A percentile compares a stretch with the other conserved stretches of the same genome.
phyloP scores from a whole-genome alignment of 768 basidiomycete species.

The Galerina marginata region DNA sequence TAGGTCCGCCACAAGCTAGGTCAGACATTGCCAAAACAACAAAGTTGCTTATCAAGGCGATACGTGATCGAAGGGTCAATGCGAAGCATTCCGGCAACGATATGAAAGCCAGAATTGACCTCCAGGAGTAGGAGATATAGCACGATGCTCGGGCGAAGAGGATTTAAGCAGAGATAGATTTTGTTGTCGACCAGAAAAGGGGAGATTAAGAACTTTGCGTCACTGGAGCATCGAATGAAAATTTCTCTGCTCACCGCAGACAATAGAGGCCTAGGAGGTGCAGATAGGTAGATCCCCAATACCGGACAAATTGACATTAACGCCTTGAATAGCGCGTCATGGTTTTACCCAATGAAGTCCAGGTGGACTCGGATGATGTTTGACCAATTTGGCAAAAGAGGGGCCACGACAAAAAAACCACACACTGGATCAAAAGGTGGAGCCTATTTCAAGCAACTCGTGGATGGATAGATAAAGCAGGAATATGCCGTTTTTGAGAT shows the following conservation, averaged over 20 bases:
- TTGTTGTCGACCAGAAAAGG: neutral
- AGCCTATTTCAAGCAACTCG: constrained; percentile 16
- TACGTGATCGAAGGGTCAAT: constrained; percentile 15
- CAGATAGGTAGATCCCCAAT: neutral
- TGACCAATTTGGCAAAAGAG: constrained; percentile 2
- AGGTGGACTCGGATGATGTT: neutral
- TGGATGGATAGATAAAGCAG: neutral
- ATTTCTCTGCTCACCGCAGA: constrained; percentile 8
- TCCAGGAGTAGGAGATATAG: neutral
- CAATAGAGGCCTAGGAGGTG: neutral
- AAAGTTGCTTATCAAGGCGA: constrained; percentile 15
- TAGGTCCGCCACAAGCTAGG: constrained; percentile 13
- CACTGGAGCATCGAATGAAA: constrained; percentile 3
- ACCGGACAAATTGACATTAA: neutral
- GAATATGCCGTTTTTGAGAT: neutral
- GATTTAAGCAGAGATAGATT: neutral
- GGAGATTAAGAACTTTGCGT: neutral
- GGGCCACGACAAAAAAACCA: constrained; percentile 1
- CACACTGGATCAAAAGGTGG: neutral
- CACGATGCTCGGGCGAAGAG: neutral
- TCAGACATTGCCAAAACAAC: constrained; percentile 13
- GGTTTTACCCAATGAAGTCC: neutral
- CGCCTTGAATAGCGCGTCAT: constrained; percentile 6
- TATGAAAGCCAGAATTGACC: constrained; percentile 4
- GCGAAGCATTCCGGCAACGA: constrained; percentile 10